phyloP scores from a whole-genome alignment of 176 grass and related monocot genomes.

The Lolium multiflorum region DNA sequence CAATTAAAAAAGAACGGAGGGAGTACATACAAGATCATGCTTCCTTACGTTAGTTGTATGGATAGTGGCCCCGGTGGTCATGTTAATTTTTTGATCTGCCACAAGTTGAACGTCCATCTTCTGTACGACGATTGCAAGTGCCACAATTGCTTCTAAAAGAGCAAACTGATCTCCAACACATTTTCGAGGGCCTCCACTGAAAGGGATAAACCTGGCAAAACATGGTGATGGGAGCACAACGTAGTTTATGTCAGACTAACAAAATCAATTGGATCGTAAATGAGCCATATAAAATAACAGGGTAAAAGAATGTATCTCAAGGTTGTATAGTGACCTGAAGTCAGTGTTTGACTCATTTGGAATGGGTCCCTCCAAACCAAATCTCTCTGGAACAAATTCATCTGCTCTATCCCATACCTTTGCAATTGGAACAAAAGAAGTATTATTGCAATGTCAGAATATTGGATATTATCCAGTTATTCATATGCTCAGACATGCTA shows the following conservation, averaged over 20 bases:
- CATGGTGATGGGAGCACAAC: neutral
- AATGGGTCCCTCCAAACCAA: conserved; percentile 87
- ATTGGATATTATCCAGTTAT: neutral
- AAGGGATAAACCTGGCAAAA: conserved; percentile 81
- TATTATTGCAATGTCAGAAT: conserved; percentile 23
- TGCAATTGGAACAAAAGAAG: conserved; percentile 24
- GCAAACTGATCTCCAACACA: conserved; percentile 99
- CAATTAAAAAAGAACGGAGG: no score
- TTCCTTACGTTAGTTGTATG: conserved; percentile 86
- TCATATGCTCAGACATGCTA: neutral
- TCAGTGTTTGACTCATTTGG: conserved; percentile 95
- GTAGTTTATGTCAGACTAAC: neutral
- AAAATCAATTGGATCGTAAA: conserved; percentile 22
- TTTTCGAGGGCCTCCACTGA: conserved; percentile 97
- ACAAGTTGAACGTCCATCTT: conserved; percentile 78
- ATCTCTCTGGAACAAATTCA: conserved; percentile 90
- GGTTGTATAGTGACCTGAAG: conserved; percentile 65
- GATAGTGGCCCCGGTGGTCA: conserved; percentile 99
- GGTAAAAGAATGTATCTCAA: conserved; percentile 2
- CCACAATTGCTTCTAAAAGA: conserved; percentile 92
- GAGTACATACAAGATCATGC: neutral
- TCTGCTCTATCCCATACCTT: conserved; percentile 97
- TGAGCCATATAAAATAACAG: neutral
- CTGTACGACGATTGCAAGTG: conserved; percentile 83
- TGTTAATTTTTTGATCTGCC: conserved; percentile 92